Evolutionary conservation across 768 basidiomycete species (phyloP), one percentile per base, ranked within the genome.

Genomic region (Mycena chlorophos): DNA sequence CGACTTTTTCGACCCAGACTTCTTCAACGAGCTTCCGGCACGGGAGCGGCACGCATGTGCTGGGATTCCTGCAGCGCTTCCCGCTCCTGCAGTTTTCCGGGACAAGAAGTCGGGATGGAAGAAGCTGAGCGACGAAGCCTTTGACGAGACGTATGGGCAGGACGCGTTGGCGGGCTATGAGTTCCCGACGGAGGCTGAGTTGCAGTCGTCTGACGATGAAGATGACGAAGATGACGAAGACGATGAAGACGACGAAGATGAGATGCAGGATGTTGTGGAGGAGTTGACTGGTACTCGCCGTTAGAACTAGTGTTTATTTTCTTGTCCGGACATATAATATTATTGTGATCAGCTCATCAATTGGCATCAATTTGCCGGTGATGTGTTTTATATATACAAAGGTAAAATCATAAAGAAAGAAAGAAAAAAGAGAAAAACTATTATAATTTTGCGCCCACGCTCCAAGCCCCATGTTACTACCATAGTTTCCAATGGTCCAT

Each of bases 191-290:
- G n/a, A 13, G 4, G 57, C 42, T 3, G 57, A 54, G 42, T 58
- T 25, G 39, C 13, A 2, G 40, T 8, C 4, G 6, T 54, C 3
- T 29, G 57, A 54, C 5, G 48, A 54, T 17, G 57, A 51, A 10
- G 42, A 45, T 45, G 42, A 45, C 20, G 42, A 23, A 10, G 20
- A 23, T 14, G 57, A 58, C 12, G 50, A 51, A 28, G n/a, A n/a
- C n/a, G n/a, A n/a, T n/a, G n/a, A n/a, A n/a, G n/a, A n/a, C n/a
- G 48, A 29, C 17, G 47, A 49, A 19, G 48, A 49, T 17, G 28
- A 57, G 17, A 30, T 57, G 29, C 43, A 45, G 26, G 56, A 57
- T 45, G 56, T 70, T 46, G 69, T n/a, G n/a, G n/a, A n/a, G n/a
- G n/a, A n/a, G n/a, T n/a, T 52, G 22, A 59, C 51, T 1, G n/a